Conservation (phyloP, 345 rosid genomes). For the Cardamine occulta region DNA sequence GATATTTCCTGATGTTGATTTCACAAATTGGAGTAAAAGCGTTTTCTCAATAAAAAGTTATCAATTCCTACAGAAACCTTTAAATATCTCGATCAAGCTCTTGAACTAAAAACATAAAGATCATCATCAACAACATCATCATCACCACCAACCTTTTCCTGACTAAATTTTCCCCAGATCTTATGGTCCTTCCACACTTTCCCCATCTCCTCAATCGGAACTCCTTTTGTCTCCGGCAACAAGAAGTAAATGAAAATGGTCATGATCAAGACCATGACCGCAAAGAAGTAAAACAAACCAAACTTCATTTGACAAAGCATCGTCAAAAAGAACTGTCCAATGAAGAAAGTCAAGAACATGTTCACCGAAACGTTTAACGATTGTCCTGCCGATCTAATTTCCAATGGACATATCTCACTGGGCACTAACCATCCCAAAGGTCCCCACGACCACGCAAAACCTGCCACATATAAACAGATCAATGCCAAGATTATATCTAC, state of each 20-base stretch:
- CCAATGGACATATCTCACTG: slow-evolving; percentile 47
- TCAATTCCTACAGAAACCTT: slow-evolving; percentile 16
- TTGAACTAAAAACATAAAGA: background rate
- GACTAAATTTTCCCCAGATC: slow-evolving; percentile 41
- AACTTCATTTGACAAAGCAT: slow-evolving; percentile 54
- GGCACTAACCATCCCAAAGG: slow-evolving; percentile 50
- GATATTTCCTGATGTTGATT: background rate
- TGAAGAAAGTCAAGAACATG: slow-evolving; percentile 49
- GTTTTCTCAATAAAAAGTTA: background rate
- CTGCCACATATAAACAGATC: slow-evolving; percentile 45
- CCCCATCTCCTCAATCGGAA: slow-evolving; percentile 51
- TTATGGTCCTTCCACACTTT: slow-evolving; percentile 45
- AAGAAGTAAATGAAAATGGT: slow-evolving; percentile 42
- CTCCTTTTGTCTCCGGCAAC: slow-evolving; percentile 51
- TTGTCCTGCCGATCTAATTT: slow-evolving; percentile 43
- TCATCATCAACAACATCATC: slow-evolving; percentile 18
- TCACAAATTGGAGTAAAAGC: background rate
- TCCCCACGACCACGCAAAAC: slow-evolving; percentile 50
- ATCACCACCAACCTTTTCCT: background rate
- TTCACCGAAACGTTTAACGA: slow-evolving; percentile 42
- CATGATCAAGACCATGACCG: slow-evolving; percentile 43
- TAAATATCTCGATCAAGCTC: slow-evolving; percentile 3
- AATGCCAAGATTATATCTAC: slow-evolving; percentile 37
- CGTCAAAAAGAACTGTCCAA: slow-evolving; percentile 47
- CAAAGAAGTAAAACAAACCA: slow-evolving; percentile 46